Conservation (phyloP, 2,329 filamentous ascomycete genomes). For the Beauveria asiatica region DNA sequence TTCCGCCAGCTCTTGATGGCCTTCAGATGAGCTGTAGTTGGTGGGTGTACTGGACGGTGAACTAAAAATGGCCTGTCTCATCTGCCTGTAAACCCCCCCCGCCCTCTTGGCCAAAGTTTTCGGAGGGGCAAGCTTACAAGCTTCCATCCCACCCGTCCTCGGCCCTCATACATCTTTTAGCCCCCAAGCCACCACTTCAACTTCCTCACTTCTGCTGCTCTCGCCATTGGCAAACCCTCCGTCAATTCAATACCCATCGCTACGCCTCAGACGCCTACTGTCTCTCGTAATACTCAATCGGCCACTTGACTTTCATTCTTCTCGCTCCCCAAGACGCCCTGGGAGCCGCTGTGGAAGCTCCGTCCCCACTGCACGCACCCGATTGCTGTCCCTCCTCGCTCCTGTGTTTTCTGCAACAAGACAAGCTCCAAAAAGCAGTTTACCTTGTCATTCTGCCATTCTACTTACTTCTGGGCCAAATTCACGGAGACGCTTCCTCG, state of each 20-base stretch:
- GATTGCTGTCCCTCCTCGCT: conserved; percentile 4
- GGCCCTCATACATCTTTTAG: neutral
- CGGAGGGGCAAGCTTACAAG: neutral
- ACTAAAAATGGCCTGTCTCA: neutral
- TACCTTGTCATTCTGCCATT: neutral
- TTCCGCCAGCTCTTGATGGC: too few relatives aligned
- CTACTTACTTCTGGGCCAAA: neutral
- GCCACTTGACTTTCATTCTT: neutral
- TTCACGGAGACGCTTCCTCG: neutral
- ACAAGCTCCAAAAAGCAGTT: neutral
- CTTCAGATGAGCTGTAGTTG: too few relatives aligned
- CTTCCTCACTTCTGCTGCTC: neutral
- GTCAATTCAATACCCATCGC: neutral
- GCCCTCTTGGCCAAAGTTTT: neutral
- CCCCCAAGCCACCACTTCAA: conserved; percentile 5
- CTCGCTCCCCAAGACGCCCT: neutral
- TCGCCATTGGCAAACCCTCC: neutral
- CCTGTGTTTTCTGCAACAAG: neutral
- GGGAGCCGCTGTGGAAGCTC: neutral
- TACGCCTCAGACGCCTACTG: neutral
- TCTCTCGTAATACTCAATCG: conserved; percentile 1
- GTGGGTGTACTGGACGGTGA: neutral
- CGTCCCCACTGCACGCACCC: neutral
- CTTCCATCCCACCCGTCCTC: conserved; percentile 3
- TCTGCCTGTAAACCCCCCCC: neutral